Evolutionary conservation across 371 early-diverging fungal species (phyloP), one percentile per base, ranked within the genome.

Genomic region (Zopfochytrium polystomum): DNA sequence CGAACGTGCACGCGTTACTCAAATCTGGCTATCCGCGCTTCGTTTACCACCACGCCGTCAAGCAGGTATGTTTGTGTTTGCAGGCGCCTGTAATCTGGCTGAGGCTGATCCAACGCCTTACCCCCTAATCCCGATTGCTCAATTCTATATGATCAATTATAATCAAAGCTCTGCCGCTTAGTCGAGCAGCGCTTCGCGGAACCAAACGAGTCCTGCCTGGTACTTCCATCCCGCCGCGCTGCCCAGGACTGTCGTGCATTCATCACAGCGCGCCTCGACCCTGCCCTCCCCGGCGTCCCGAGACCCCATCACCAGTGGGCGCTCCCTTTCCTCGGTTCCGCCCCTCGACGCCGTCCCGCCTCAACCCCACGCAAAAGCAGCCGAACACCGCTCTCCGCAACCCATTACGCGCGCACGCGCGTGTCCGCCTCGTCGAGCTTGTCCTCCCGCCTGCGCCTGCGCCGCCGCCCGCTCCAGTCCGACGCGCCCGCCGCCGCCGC

Each of bases 1-100:
- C 85, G 2, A 74, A 81, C 9, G 89, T 92, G n/a, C 76, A 60
- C 23, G 27, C 61, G 5, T 57, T 44, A 2, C 54, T 71, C 32
- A 59, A 57, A 22, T 78, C 83, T 33, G 97, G 96, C 1, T 96
- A 96, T 71, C 97, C 97, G 22, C 88, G 97, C 29, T 95, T 96
- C 79, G 92, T 94, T 63, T 86, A 90, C 67, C 76, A 75, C 66
- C 82, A 81, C 11, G 63, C 73, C 32, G 84, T 90, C 62, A 83
- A 87, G 65, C 77, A 87, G 80, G 85, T 90, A 77, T 70, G 68
- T 13, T 33, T 26, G 29, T 35, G 2, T 29, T 18, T 55, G 18
- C 58, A 55, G 13, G 33, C 20, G 58, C 55, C 18, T 55, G 44
- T 42, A 11, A 9, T 22, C 53, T 25, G 6, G 9, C 49, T 13